Conservation (phyloP, 805 yeast species). For the Ogataea methylovora region DNA sequence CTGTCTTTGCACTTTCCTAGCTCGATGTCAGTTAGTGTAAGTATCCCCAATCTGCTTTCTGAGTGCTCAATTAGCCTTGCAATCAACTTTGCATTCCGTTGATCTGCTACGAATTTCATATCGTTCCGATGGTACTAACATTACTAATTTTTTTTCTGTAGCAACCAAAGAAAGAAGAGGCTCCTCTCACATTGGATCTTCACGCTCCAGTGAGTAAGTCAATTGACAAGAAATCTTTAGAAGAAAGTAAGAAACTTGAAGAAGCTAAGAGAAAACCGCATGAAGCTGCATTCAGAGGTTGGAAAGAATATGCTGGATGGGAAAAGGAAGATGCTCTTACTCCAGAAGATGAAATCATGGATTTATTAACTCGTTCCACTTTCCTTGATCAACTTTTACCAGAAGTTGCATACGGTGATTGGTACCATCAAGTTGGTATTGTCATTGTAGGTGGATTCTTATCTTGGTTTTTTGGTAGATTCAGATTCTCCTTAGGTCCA, state of each 20-base stretch:
- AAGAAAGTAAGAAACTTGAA: constrained; percentile 11
- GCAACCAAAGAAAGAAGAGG: neutral
- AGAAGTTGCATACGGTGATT: constrained; percentile 78
- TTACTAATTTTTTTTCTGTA: neutral
- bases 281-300: constrained; percentile 73
- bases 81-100: too few species aligned
- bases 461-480: constrained; percentile 75
- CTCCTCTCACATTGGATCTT: constrained; percentile 11
- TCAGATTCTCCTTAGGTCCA: constrained; percentile 72
- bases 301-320: constrained; percentile 93
- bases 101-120: neutral
- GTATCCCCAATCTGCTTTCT: too few species aligned
- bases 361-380: constrained; percentile 63
- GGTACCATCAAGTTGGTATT: constrained; percentile 88
- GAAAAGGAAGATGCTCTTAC: constrained; percentile 59
- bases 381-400: constrained; percentile 71
- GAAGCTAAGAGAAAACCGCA: constrained; percentile 36
- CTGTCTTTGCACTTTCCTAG: too few species aligned
- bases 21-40: too few species aligned
- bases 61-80: neutral
- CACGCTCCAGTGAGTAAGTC: constrained; percentile 21
- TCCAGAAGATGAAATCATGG: constrained; percentile 64
- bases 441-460: constrained; percentile 59
- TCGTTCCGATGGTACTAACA: neutral
- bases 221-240: constrained; percentile 13